Percentiles rank a stretch among this genome's conserved stretches.
phyloP scores from a whole-genome alignment of 2,329 filamentous ascomycete genomes.

The Curvularia eragrostidis region DNA sequence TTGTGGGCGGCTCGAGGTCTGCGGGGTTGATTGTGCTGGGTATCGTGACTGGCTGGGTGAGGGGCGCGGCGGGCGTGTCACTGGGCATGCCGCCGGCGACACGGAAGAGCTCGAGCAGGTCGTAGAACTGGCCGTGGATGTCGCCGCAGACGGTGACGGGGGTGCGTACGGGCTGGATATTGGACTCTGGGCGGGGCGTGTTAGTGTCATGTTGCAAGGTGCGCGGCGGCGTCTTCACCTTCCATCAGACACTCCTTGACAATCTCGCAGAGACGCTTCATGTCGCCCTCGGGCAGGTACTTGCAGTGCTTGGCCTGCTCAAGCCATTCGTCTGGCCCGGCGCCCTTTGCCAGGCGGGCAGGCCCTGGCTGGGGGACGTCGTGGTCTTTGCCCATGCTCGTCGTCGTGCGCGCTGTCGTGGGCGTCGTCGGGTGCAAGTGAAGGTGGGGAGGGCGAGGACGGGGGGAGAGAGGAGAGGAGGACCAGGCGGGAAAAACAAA shows the following conservation, averaged over 20 bases:
- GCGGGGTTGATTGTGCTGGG: slow-evolving; percentile 82
- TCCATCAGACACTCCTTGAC: slow-evolving; percentile 99
- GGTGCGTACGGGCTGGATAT: slow-evolving; percentile 96
- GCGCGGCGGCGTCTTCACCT: slow-evolving; percentile 60
- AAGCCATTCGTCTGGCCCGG: slow-evolving; percentile 94
- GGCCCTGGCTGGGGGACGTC: slow-evolving; percentile 88
- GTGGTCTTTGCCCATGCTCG: slow-evolving; percentile 58
- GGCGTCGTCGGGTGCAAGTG: not conserved
- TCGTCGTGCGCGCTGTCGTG: not conserved
- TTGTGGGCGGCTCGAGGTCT: slow-evolving; percentile 87
- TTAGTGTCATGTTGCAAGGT: not conserved
- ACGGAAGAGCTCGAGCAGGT: slow-evolving; percentile 93
- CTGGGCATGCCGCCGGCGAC: slow-evolving; percentile 97
- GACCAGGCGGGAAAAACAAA: not conserved
- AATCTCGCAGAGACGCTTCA: slow-evolving; percentile 99
- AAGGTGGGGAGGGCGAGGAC: not conserved
- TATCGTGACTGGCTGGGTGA: slow-evolving; percentile 69
- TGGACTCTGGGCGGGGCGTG: slow-evolving; percentile 72
- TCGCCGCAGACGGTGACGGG: slow-evolving; percentile 98
- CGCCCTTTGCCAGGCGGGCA: slow-evolving; percentile 80
- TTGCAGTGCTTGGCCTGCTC: slow-evolving; percentile 97
- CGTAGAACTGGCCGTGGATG: slow-evolving; percentile 98
- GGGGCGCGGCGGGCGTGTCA: slow-evolving; percentile 64
- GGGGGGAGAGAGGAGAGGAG: not conserved
- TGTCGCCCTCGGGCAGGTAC: slow-evolving; percentile 92